Conservation (phyloP, 2,329 filamentous ascomycete species). For the Apiospora rasikravindrae region DNA sequence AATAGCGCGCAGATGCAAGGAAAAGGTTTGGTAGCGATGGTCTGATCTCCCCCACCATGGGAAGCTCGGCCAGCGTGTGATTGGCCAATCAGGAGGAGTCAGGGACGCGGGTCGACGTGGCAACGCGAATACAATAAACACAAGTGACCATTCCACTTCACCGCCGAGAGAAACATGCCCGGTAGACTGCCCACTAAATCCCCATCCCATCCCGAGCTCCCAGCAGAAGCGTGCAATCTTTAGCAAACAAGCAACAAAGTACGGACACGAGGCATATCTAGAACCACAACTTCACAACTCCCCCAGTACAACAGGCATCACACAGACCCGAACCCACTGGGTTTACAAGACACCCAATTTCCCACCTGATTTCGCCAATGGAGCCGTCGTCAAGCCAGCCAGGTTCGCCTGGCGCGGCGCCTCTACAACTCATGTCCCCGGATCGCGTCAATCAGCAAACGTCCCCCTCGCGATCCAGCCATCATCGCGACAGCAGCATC, state of each 20-base stretch:
- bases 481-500: constrained; percentile 38
- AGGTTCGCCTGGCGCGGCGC: constrained; percentile 31
- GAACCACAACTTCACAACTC: background rate
- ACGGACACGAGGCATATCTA: background rate
- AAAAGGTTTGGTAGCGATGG: background rate
- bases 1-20: background rate
- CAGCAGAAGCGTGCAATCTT: background rate
- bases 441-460: constrained; percentile 40
- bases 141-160: constrained; percentile 5
- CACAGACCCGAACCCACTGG: background rate
- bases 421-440: constrained; percentile 36
- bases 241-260: background rate
- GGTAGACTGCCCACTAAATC: constrained; percentile 11
- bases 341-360: background rate
- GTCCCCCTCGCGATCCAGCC: constrained; percentile 27
- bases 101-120: background rate
- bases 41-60: background rate
- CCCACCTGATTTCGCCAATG: constrained; percentile 4
- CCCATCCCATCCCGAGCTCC: constrained; percentile 7
- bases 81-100: background rate
- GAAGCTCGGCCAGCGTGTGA: background rate
- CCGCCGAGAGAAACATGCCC: background rate
- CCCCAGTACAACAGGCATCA: background rate
- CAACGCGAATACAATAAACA: constrained; percentile 7
- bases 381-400: constrained; percentile 15